Percentiles rank a stretch among this genome's conserved stretches.
These are phyloP conservation scores for Paramecium sexaurelia DNA, from an alignment of 73 alveolate species.

Conservation along the genomic window DNA sequence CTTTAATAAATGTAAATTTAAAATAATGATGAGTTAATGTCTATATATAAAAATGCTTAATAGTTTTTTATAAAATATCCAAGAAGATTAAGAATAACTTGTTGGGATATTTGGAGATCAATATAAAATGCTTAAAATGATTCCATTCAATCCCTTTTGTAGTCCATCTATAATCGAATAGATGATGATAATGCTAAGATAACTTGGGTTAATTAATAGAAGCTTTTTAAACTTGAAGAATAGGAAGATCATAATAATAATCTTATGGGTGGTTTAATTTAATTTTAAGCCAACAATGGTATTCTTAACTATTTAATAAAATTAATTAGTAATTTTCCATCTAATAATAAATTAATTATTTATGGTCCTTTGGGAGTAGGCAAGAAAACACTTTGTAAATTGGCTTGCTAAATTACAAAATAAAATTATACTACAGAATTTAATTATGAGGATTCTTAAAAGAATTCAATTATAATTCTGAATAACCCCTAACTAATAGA, in stretches of 20 bases:
- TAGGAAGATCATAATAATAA: background rate
- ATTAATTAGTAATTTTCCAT: background rate
- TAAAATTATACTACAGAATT: background rate
- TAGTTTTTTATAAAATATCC: background rate
- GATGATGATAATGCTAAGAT: background rate
- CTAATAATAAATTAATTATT: background rate
- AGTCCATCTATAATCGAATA: background rate
- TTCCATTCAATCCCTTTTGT: background rate
- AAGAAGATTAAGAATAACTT: background rate
- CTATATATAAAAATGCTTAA: background rate
- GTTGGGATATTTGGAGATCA: background rate
- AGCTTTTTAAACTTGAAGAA: background rate
- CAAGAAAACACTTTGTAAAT: background rate
- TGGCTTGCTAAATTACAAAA: background rate
- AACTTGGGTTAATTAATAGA: background rate
- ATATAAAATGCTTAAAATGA: background rate
- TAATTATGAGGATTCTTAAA: background rate
- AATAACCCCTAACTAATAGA: background rate
- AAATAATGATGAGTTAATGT: background rate
- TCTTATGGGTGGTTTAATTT: background rate
- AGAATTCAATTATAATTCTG: background rate
- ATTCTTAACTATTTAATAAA: background rate
- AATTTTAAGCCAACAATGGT: background rate
- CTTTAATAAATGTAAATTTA: background rate
- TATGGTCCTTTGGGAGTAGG: conserved; percentile 37